Base-by-base conservation (phyloP, 495 filamentous ascomycete genomes). In the Lindgomyces ingoldianus region DNA sequence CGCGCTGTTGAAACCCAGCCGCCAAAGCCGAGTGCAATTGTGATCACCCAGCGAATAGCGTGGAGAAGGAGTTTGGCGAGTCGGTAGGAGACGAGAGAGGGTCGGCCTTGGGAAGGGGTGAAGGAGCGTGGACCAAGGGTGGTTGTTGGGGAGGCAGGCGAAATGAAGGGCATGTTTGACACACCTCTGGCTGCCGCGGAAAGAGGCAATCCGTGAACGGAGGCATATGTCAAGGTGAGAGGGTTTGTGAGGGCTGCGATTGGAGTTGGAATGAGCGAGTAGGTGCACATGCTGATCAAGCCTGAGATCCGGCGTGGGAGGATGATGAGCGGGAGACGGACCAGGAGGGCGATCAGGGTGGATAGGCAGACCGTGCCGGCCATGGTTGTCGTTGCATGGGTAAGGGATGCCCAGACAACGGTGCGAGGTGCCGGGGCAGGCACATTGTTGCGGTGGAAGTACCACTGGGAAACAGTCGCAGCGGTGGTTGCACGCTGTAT, bases 381-480 rank as follows among this genome's bases (percentile, higher is more conserved):
- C n/a, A 96, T 83, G 16, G 91, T 92, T 22, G 89, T 89, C 11
- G 84, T 78, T 14, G 91, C 86, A 76, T 98, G 94, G 10, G 76
- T 76, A 49, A 95, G 74, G 24, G 92, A 93, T 18, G 93, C 93
- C 54, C 84, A 82, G 44, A 97, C 90, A 50, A 98, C 85, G 52
- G 89, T 86, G 49, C 83, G 81, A 0, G 89, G 90, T 2, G 88
- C 84, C 10, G 90, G 84, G 19, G 88, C 81, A 11, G 94, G 91
- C 36, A 86, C 84, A 22, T 85, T 83, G 57, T 96, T 87, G 54
- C 94, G 90, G 76, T 98, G 93, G 75, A 98, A 98, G 74, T 98
- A 98, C 94, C 94, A 98, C 74, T 98, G 95, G 19, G 89, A 93
- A 36, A 98, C 94, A 11, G 93, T 96, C 50, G 95, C 95, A 46